Percentiles rank a stretch among this genome's conserved stretches.
phyloP scores from a whole-genome alignment of 2,329 filamentous ascomycete genomes.

The Pestalotiopsis sp. region DNA sequence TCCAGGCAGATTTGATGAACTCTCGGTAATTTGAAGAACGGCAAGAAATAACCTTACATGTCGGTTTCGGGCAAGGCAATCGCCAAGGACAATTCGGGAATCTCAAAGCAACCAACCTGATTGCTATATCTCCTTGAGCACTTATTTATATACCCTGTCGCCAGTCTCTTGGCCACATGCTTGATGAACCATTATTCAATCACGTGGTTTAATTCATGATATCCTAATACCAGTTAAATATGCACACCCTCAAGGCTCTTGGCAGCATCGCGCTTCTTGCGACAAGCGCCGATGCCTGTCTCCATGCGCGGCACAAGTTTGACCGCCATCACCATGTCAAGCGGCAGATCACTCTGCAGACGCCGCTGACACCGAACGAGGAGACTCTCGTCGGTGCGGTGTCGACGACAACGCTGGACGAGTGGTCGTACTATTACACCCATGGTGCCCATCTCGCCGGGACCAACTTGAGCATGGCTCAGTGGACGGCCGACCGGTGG shows the following conservation, averaged over 20 bases:
- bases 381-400: constrained; percentile 28
- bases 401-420: constrained; percentile 29
- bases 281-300: constrained; percentile 7
- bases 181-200: neutral
- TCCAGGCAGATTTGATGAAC: neutral
- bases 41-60: neutral
- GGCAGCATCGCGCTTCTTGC: constrained; percentile 3
- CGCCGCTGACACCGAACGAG: constrained; percentile 28
- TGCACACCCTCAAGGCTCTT: neutral
- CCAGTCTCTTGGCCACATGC: neutral
- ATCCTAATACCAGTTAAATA: neutral
- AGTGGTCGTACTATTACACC: constrained; percentile 37
- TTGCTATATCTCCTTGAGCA: neutral
- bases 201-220: neutral
- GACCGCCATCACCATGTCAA: constrained; percentile 14
- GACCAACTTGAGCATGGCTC: constrained; percentile 30
- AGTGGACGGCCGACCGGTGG: constrained; percentile 34
- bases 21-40: neutral
- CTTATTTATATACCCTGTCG: neutral
- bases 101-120: neutral
- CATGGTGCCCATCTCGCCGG: constrained; percentile 34
- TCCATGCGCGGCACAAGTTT: constrained; percentile 10
- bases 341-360: constrained; percentile 23
- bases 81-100: neutral
- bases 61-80: neutral